A percentile compares a stretch with the other conserved stretches of the same genome.
These are phyloP conservation scores for Phytophthora crassamura DNA, from an alignment of 352 stramenopile species.

Conservation along the genomic window DNA sequence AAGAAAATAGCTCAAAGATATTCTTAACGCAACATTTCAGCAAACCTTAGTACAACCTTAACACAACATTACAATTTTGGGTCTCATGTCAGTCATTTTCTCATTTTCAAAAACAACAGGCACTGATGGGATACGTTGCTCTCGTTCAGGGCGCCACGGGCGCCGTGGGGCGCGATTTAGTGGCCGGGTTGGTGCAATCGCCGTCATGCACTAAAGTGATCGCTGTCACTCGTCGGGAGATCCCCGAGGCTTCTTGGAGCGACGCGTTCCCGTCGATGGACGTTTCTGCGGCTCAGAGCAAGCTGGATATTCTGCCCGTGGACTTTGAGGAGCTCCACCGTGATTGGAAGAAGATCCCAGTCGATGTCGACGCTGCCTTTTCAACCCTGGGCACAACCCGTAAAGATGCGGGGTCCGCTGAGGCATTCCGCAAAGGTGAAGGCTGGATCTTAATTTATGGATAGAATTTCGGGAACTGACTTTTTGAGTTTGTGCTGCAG, in stretches of 20 bases:
- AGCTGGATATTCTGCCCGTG: constrained; percentile 60
- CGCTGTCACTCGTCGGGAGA: constrained; percentile 61
- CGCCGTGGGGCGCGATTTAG: constrained; percentile 67
- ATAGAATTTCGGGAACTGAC: constrained; percentile 5
- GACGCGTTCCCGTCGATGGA: constrained; percentile 58
- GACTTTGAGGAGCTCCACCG: constrained; percentile 61
- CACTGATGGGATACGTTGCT: constrained; percentile 51
- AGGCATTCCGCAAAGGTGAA: constrained; percentile 68
- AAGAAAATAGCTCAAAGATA: no score
- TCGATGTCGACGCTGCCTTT: constrained; percentile 60
- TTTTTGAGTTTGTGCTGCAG: constrained; percentile 26
- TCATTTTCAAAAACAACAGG: no score
- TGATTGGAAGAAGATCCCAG: constrained; percentile 38
- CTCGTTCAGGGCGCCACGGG: constrained; percentile 70
- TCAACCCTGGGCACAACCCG: constrained; percentile 75
- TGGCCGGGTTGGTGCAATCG: constrained; percentile 67
- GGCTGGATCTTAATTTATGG: neutral
- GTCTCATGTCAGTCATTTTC: no score
- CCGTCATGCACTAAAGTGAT: constrained; percentile 64
- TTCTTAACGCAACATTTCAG: no score
- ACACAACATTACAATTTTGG: no score
- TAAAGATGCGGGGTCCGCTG: constrained; percentile 64
- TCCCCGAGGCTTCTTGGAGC: constrained; percentile 50
- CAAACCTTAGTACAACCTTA: no score
- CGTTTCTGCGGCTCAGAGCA: constrained; percentile 39